These are phyloP conservation scores for Fomes fomentarius DNA, from an alignment of 1,284 basidiomycete genomes.

Conservation along the genomic window DNA sequence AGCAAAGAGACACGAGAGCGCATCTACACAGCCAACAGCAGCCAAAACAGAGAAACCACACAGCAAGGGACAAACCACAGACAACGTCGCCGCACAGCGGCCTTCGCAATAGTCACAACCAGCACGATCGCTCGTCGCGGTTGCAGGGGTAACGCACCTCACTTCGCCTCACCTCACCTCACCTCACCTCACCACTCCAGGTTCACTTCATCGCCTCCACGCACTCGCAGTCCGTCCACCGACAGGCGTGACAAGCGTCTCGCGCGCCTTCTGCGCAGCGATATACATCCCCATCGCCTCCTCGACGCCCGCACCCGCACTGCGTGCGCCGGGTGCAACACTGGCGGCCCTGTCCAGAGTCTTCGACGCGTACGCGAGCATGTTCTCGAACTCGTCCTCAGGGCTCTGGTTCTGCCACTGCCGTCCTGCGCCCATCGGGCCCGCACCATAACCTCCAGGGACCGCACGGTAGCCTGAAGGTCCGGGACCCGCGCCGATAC, in stretches of 20 bases:
- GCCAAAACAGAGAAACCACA: constrained; percentile 1
- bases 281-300: constrained; percentile 25
- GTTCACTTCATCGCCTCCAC: constrained; percentile 11
- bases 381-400: constrained; percentile 13
- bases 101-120: not conserved
- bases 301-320: constrained; percentile 11
- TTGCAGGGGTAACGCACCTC: not conserved
- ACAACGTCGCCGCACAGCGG: constrained; percentile 6
- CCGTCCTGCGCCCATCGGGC: constrained; percentile 2
- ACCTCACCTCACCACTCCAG: too few species aligned
- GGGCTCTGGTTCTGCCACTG: constrained; percentile 8
- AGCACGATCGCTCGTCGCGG: not conserved
- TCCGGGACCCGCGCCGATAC: not conserved
- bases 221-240: constrained; percentile 15
- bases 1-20: constrained; percentile 4
- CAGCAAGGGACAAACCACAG: constrained; percentile 1
- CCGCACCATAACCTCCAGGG: not conserved
- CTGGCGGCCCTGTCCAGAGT: constrained; percentile 9
- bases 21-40: constrained; percentile 11
- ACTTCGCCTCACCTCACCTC: not conserved
- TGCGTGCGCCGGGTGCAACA: not conserved
- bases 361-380: constrained; percentile 17
- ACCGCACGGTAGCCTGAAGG: not conserved
- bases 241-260: constrained; percentile 21
- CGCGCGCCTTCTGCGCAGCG: constrained; percentile 21